Base-by-base conservation (phyloP, 164 flowering plant species). In the Dillenia turbinata region DNA sequence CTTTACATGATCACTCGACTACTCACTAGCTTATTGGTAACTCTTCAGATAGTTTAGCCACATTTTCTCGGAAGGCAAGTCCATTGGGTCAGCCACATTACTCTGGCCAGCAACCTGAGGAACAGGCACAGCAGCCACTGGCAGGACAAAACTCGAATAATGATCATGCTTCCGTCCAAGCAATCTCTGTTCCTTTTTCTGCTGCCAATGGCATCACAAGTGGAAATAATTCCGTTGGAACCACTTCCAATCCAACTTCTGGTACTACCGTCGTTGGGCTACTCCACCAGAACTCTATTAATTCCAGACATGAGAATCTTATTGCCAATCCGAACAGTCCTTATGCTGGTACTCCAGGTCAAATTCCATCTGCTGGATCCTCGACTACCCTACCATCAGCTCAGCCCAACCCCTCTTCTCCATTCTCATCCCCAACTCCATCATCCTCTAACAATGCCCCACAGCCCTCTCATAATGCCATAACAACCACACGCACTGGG, bases 31-130 rank as follows among this genome's bases (percentile, higher is more conserved):
- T 33, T 4, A 26, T 33, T 0, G 40, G 5, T 7, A 4, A 33
- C 40, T 59, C 13, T 57, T 71, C 84, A 95, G 99, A 88, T 71
- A 91, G 99, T 73, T 84, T 95, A 77, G 81, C 87, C 56, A 89
- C 89, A 70, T 95, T 84, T 65, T 94, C 99, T 51, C 73, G 95
- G 57, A 84, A 94, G 61, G 75, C 83, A 54, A 63, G 64, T 57
- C 12, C 75, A 24, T 59, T 84, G 66, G 68, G 91, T 55, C 85
- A 76, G 44, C 69, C 78, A 61, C 84, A 75, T 52, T 69, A 73
- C 51, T 89, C 80, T 60, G 66, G 70, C 57, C 92, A 79, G 62
- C 89, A 78, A 63, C 62, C 85, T 2, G 94, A 83, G 64, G 87
- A 82, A 45, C 83, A 77, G 60, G 73, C 61, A 57, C 78, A 71